A percentile compares a stretch with the other conserved stretches of the same genome.
Evolutionary conservation across 2,329 filamentous ascomycete species (phyloP).

Genomic region (Fusarium chaquense): DNA sequence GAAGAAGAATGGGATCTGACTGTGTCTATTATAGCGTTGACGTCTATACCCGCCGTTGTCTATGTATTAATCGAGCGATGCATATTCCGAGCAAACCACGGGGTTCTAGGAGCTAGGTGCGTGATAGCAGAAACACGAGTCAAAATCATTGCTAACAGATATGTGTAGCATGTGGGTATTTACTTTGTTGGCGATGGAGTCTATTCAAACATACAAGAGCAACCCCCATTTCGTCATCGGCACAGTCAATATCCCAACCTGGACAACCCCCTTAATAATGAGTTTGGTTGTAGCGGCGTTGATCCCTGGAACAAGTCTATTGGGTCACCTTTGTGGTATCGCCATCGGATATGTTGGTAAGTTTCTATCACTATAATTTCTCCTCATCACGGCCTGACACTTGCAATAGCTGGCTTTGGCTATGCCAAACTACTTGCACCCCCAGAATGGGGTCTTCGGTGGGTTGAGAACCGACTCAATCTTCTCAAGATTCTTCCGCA

Average conservation of each 20-base stretch:
- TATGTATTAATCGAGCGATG: conserved; percentile 84
- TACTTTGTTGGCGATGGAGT: conserved; percentile 84
- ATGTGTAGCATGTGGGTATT: conserved; percentile 86
- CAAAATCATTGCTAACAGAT: conserved; percentile 1
- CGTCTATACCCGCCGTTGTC: conserved; percentile 82
- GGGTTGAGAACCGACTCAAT: conserved; percentile 89
- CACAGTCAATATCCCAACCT: conserved; percentile 82
- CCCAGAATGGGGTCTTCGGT: conserved; percentile 87
- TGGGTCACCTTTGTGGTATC: conserved; percentile 90
- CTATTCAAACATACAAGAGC: conserved; percentile 83
- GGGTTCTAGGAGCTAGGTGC: conserved; percentile 86
- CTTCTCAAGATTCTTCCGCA: conserved; percentile 86
- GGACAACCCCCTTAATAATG: conserved; percentile 86
- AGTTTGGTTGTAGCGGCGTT: conserved; percentile 81
- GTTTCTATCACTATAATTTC: conserved; percentile 49
- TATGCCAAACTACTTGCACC: conserved; percentile 91
- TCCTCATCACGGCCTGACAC: conserved; percentile 13
- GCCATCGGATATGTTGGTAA: conserved; percentile 86
- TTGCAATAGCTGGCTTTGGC: conserved; percentile 77
- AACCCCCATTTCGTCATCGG: conserved; percentile 80
- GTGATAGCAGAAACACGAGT: conserved; percentile 32
- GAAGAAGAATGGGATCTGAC: conserved; percentile 15
- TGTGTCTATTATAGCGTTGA: conserved; percentile 68
- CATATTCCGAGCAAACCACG: conserved; percentile 76
- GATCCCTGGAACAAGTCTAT: conserved; percentile 82